Conservation (phyloP, 306 rosid species). For the Benincasa hispida region DNA sequence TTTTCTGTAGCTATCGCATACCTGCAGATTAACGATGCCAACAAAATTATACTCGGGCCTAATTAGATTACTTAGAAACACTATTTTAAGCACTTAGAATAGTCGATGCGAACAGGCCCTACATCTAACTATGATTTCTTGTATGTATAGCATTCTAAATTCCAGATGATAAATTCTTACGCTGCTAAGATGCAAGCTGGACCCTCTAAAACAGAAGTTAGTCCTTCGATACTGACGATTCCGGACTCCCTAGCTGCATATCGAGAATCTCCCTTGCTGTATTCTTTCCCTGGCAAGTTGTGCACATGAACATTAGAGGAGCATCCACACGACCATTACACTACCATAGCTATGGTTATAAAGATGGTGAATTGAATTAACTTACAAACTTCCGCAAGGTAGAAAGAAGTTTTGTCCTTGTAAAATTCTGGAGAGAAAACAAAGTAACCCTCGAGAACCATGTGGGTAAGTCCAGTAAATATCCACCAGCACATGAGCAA, state of each 20-base stretch:
- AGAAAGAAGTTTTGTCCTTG: constrained; percentile 56
- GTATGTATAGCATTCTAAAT: neutral
- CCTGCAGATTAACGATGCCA: constrained; percentile 26
- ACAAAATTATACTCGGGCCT: neutral
- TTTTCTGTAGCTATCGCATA: constrained; percentile 66
- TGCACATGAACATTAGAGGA: neutral
- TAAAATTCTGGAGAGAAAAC: constrained; percentile 70
- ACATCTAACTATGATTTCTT: neutral
- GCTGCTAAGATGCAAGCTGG: constrained; percentile 73
- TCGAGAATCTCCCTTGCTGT: constrained; percentile 97
- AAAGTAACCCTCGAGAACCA: constrained; percentile 69
- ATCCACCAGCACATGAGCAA: constrained; percentile 95
- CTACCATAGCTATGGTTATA: neutral
- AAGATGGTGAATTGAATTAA: constrained; percentile 4
- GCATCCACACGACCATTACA: neutral
- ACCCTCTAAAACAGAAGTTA: constrained; percentile 68
- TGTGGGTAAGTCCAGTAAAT: constrained; percentile 84
- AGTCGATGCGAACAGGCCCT: too few species aligned
- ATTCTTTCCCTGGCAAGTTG: constrained; percentile 71
- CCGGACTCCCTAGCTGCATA: constrained; percentile 66
- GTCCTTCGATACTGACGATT: constrained; percentile 57
- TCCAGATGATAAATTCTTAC: constrained; percentile 34
- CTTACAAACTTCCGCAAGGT: constrained; percentile 89
- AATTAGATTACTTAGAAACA: too few species aligned
- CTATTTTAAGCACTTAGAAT: too few species aligned